Base-by-base conservation (phyloP, 2,329 filamentous ascomycete species). In the Neofusicoccum laricinum region DNA sequence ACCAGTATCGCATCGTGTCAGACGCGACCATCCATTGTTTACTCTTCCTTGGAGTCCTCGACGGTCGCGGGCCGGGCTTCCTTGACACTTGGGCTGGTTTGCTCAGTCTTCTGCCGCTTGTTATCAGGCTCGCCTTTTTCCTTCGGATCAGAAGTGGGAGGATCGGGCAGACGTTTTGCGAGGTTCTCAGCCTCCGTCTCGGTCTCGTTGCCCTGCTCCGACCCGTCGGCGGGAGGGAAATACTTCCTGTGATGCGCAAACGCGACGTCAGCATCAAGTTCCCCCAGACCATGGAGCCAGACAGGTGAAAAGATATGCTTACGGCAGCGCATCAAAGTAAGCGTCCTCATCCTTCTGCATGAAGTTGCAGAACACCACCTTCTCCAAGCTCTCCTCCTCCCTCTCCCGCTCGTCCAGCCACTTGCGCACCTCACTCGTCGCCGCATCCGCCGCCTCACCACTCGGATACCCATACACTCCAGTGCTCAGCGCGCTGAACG, bases 401-500 rank as follows among this genome's bases (percentile, higher is more conserved):
- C 17, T 40, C 34, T 43, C 36, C 51, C 14, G 36, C 68, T 79
- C 74, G 11, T 82, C 80, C 25, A 89, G 69, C 72, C 87, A 89
- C 46, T 76, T 76, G 61, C 82, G 80, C 49, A 87, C 85, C 41
- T 86, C 85, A 36, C 84, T 80, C 61, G 90, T 83, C 1, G 92
- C 95, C 10, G 89, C 83, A n/a, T 81, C 75, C 0, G 92, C 92
- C 0, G 94, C 95, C 45, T 88, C 84, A 0, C 73, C 68, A 69
- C 86, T 90, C 0, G 94, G 94, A 73, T 96, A 98, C 0, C 92
- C 92, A 73, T 97, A 98, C 1, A 97, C 76, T 0, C 94, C 95
- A 0, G 94, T 97, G 72, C 93, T 96, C 66, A 98, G 84, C 19
- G 87, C 89, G 45, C 89, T 87, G 70, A 99, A 97, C 0, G 92